phyloP scores from a whole-genome alignment of 305 asterid genomes.

The Rubia tinctorum region DNA sequence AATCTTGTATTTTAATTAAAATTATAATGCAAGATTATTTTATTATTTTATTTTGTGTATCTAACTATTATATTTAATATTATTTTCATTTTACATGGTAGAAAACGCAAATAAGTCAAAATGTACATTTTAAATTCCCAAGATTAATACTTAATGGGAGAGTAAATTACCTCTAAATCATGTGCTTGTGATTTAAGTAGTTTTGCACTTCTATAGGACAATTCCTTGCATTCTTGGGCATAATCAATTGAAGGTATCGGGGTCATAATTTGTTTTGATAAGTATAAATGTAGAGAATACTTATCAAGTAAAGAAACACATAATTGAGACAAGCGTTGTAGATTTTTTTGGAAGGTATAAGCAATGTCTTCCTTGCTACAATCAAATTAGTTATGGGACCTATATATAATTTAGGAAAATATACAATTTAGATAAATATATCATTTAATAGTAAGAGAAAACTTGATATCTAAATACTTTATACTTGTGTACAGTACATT shows the following conservation, averaged over 20 bases:
- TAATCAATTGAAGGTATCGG: background rate
- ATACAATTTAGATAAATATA: too few species aligned
- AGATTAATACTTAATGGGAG: background rate
- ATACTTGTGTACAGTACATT: background rate
- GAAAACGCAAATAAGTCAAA: too few species aligned
- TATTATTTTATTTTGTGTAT: too few species aligned
- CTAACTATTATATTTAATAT: too few species aligned
- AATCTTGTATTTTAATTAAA: too few species aligned
- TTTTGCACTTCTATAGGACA: background rate
- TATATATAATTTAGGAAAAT: background rate
- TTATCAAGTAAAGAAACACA: slow-evolving; percentile 12
- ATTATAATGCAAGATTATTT: too few species aligned
- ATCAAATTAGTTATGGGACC: slow-evolving; percentile 15
- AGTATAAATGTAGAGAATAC: background rate
- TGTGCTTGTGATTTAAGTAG: background rate
- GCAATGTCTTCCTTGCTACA: slow-evolving; percentile 5
- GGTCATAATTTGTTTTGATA: background rate
- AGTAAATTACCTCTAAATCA: slow-evolving; percentile 4
- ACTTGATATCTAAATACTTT: too few species aligned
- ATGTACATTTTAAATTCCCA: too few species aligned
- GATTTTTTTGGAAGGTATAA: slow-evolving; percentile 5
- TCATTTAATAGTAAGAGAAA: too few species aligned
- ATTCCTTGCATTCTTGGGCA: background rate
- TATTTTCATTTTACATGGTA: too few species aligned
- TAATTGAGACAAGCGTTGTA: background rate